Conservation (phyloP, 495 filamentous ascomycete species). For the Lasiosphaeria miniovina region DNA sequence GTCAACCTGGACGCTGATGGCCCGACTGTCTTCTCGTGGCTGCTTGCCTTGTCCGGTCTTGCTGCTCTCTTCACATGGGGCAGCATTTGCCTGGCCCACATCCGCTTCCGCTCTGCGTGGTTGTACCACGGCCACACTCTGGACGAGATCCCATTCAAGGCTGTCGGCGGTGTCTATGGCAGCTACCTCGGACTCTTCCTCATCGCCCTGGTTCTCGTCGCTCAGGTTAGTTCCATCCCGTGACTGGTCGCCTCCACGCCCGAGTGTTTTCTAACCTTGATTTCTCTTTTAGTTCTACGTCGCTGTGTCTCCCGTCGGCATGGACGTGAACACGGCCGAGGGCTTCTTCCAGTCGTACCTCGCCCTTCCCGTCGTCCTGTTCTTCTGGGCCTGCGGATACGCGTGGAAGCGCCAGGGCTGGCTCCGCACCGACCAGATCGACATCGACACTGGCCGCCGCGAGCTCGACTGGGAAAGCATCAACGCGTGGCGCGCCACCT, state of each 20-base stretch:
- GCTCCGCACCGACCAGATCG: conserved; percentile 54
- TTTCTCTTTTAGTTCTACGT: conserved; percentile 43
- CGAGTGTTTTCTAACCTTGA: conserved; percentile 11
- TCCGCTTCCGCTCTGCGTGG: conserved; percentile 64
- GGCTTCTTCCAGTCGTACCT: conserved; percentile 80
- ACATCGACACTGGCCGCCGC: conserved; percentile 60
- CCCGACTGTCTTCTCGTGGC: conserved; percentile 58
- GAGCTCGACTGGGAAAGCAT: conserved; percentile 56
- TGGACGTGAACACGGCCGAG: conserved; percentile 46
- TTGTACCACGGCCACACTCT: conserved; percentile 57
- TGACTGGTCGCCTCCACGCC: neutral
- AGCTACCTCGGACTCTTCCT: conserved; percentile 63
- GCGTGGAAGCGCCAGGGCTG: conserved; percentile 60
- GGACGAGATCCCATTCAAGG: conserved; percentile 69
- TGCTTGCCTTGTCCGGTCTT: conserved; percentile 67
- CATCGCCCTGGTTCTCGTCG: conserved; percentile 59
- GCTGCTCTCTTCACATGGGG: conserved; percentile 72
- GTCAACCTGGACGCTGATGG: conserved; percentile 48
- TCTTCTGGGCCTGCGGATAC: conserved; percentile 66
- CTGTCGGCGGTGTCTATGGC: conserved; percentile 63
- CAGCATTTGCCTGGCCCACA: conserved; percentile 68
- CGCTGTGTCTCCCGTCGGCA: conserved; percentile 45
- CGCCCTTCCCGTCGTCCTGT: conserved; percentile 75
- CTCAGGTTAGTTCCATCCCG: conserved; percentile 39
- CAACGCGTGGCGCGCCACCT: conserved; percentile 40